A percentile compares a stretch with the other conserved stretches of the same genome.
Conservation (phyloP, 2,329 filamentous ascomycete genomes). For the Ploettnerulaceae sp. region DNA sequence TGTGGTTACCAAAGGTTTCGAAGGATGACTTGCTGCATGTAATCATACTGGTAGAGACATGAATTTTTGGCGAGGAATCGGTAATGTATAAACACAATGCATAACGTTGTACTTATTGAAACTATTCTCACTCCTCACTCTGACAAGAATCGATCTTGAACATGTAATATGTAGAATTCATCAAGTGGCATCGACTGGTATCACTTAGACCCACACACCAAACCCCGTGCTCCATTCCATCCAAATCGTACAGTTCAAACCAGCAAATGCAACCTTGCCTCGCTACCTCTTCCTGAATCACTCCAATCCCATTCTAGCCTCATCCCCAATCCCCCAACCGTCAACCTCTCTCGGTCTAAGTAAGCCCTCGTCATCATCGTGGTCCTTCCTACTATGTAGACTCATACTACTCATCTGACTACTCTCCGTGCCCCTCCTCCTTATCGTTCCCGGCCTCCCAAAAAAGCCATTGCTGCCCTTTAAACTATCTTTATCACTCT, state of each 20-base stretch:
- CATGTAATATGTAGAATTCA: background rate
- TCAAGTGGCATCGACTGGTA: background rate
- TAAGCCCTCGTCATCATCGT: conserved; percentile 37
- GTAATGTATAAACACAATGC: conserved; percentile 2
- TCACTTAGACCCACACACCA: background rate
- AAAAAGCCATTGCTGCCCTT: conserved; percentile 16
- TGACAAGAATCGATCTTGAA: too few species aligned
- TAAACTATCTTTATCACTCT: conserved; percentile 18
- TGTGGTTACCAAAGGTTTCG: background rate
- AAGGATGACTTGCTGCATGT: conserved; percentile 4
- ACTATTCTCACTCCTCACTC: too few species aligned
- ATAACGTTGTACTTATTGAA: background rate
- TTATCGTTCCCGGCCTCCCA: conserved; percentile 21
- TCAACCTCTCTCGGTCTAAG: conserved; percentile 46
- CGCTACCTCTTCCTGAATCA: conserved; percentile 37
- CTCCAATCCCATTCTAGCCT: conserved; percentile 78
- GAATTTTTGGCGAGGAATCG: background rate
- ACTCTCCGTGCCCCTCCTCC: conserved; percentile 19
- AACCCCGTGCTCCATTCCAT: background rate
- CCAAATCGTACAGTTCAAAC: conserved; percentile 4
- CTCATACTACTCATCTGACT: conserved; percentile 3
- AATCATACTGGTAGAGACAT: conserved; percentile 1
- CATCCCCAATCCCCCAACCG: conserved; percentile 78
- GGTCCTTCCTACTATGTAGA: conserved; percentile 15
- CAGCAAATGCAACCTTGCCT: background rate